Evolutionary conservation across 2,329 filamentous ascomycete species (phyloP).

Genomic region (Trichoderma koningii): DNA sequence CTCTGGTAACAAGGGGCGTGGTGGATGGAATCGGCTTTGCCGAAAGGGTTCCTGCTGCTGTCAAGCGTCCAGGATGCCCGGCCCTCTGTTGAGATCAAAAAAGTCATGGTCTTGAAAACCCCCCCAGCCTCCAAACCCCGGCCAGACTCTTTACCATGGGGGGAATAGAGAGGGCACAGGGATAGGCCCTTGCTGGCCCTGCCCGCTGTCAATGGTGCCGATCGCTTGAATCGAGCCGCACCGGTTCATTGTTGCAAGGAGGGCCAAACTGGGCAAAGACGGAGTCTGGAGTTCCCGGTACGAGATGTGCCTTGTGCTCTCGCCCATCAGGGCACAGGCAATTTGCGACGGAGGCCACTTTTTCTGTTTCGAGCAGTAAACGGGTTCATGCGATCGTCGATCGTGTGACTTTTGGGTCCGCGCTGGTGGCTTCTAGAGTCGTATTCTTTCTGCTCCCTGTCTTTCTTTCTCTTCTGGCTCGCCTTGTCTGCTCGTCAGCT

Average conservation of each 20-base stretch:
- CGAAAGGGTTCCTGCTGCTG: slow-evolving; percentile 3
- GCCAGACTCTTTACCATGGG: slow-evolving; percentile 3
- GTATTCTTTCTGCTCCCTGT: neutral
- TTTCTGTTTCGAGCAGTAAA: slow-evolving; percentile 24
- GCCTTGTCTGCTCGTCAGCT: neutral
- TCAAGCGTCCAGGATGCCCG: slow-evolving; percentile 2
- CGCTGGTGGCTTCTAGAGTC: neutral
- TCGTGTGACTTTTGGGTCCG: slow-evolving; percentile 21
- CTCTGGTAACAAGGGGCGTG: slow-evolving; percentile 8
- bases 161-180: neutral
- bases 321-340: slow-evolving; percentile 11
- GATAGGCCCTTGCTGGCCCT: slow-evolving; percentile 12
- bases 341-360: slow-evolving; percentile 25
- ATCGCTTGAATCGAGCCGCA: slow-evolving; percentile 23
- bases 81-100: slow-evolving; percentile 10
- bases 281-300: slow-evolving; percentile 1
- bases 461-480: neutral
- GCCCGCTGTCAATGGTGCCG: slow-evolving; percentile 25
- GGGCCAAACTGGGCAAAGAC: neutral
- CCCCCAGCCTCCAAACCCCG: neutral
- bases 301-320: neutral
- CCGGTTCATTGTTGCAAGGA: slow-evolving; percentile 18
- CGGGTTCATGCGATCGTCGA: slow-evolving; percentile 26
- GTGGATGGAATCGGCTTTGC: slow-evolving; percentile 19
- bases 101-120: neutral